Evolutionary conservation across 768 basidiomycete species (phyloP), one percentile per base, ranked within the genome.

Genomic region (Boletus tomentosulus): DNA sequence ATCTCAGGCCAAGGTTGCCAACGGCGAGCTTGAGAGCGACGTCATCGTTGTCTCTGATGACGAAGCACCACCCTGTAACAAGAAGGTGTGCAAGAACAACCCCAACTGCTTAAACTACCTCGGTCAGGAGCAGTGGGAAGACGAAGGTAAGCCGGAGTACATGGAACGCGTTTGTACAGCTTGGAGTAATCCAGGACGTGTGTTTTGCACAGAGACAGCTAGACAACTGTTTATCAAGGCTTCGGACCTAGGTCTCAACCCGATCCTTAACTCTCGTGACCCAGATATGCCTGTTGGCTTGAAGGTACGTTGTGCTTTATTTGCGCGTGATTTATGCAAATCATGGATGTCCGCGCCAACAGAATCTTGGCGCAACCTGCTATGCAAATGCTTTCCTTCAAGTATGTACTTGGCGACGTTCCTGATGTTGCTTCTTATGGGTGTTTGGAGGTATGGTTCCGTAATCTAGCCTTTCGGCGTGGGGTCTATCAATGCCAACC

Each of bases 321-420:
- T 33, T 41, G 1, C 12, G 22, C 27, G 12, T 15, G 44, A 41
- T 42, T 41, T 45, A 38, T 43, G 51, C n/a, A 46, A 44, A 34
- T 24, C 2, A 42, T 61, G 39, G 33, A 37, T 42, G 46, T 46
- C 43, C 22, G 31, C 57, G 31, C 31, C 19, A 16, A 37, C 62
- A 94, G 92, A 98, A 98, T 67, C 81, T 98, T 19, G 96, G 96
- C 4, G 95, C 95, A 16, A 98, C 96, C 4, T 98, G 96, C 67
- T 98, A 98, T 61, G 94, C 92, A 56, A 97, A 97, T 68, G 92
- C 92, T 19, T 97, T 89, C 57, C 78, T 98, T 43, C 95, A 98
- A 74, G 92, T 87, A 61, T 35, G 65, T 63, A 33, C 30, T 43
- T 22, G 33, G 19, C 34, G n/a, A 30, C 27, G n/a, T 55, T 45